A percentile compares a stretch with the other conserved stretches of the same genome.
These are phyloP conservation scores for Ceratobasidium sp. DNA, from an alignment of 1,284 basidiomycete genomes.

Conservation along the genomic window DNA sequence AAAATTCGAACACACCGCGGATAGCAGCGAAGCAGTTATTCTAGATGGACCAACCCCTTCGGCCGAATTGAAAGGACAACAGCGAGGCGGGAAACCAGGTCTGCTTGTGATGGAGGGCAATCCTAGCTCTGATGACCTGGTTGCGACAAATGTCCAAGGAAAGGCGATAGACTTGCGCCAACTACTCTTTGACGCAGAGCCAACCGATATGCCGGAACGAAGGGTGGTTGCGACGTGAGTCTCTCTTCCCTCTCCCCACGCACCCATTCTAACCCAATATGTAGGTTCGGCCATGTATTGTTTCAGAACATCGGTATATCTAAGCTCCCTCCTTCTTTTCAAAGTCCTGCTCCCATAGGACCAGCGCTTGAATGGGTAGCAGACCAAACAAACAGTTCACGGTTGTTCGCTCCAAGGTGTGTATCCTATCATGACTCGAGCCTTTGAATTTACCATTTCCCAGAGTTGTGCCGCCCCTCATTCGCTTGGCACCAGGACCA, in stretches of 20 bases:
- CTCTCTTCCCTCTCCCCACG: background rate
- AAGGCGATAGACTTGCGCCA: constrained; percentile 8
- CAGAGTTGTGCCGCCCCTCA: constrained; percentile 20
- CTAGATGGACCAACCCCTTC: background rate
- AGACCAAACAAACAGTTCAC: background rate
- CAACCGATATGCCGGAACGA: background rate
- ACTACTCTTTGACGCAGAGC: background rate
- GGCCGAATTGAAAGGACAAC: background rate
- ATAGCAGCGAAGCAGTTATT: constrained; percentile 26
- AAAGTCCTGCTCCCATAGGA: background rate
- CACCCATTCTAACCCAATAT: background rate
- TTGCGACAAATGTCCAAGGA: background rate
- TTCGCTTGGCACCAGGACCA: background rate
- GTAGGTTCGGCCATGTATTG: constrained; percentile 32
- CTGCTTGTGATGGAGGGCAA: constrained; percentile 4
- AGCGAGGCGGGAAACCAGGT: background rate
- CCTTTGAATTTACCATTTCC: background rate
- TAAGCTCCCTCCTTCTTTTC: background rate
- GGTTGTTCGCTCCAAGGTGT: constrained; percentile 35
- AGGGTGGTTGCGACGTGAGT: constrained; percentile 26
- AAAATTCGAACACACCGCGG: constrained; percentile 2
- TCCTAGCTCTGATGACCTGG: background rate
- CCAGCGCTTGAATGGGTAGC: constrained; percentile 22
- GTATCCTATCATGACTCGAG: background rate
- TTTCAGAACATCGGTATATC: background rate